Evolutionary conservation across 2,329 filamentous ascomycete genomes (phyloP), one percentile per base, ranked within the genome.

Genomic region (Trichoderma sp.): DNA sequence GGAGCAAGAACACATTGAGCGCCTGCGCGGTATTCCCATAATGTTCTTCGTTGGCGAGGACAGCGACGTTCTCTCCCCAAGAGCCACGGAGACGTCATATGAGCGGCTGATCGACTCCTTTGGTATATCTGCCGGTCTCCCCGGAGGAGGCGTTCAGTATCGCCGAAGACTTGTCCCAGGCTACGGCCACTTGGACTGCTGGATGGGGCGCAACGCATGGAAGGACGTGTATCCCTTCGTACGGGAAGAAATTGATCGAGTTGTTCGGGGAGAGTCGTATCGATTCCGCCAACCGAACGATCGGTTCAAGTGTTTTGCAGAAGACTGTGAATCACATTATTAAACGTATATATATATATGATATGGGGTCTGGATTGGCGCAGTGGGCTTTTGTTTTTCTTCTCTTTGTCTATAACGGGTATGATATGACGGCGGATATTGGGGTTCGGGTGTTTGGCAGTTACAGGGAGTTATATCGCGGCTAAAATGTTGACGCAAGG

Each of bases 141-240:
- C 68, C 11, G 59, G 81, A 21, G 79, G 79, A 11, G 83, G 82
- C 7, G 80, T 86, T 16, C 82, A 86, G 78, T 92, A 91, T 81
- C 83, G 85, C 45, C 84, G 90, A 12, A 81, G 85, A 38, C 87
- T 91, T 4, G 85, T 92, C 6, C 86, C 87, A 1, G 88, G 88
- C 16, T 91, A 91, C 79, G 89, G 90, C 3, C 90, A 92, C 80
- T 81, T 91, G 53, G 90, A 92, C 83, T 88, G 88, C 79, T 91
- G 89, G 89, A 91, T 91, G 88, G 89, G 90, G 4, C 85, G 87
- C 60, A 87, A 89, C 74, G 88, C 89, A 3, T 90, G 88, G 85
- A 87, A 85, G 80, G 90, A 92, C 79, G 88, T 92, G 33, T 92
- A 88, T 79, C 90, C 90, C 0, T 85, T 89, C 68, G 84, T 92